These are phyloP conservation scores for Orychophragmus violaceus DNA, from an alignment of 345 rosid genomes.

Conservation along the genomic window DNA sequence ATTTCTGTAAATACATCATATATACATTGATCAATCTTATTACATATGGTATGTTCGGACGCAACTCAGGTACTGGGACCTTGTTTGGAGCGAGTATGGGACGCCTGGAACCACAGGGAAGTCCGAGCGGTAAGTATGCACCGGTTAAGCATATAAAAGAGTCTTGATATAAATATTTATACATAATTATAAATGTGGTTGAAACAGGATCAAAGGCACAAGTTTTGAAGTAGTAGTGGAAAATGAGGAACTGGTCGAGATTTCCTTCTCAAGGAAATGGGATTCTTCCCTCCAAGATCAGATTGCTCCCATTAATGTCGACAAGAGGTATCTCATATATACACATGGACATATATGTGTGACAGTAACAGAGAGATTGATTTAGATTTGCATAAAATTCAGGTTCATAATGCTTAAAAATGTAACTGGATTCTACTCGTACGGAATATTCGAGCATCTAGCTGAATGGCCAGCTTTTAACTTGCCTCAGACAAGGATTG, in stretches of 20 bases:
- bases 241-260: conserved; percentile 47
- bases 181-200: not conserved
- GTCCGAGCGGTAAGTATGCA: conserved; percentile 40
- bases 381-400: conserved; percentile 12
- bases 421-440: conserved; percentile 72
- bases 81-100: conserved; percentile 59
- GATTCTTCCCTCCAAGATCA: conserved; percentile 40
- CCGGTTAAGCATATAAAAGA: not conserved
- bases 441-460: conserved; percentile 67
- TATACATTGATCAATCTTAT: not conserved
- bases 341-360: not conserved
- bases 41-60: not conserved
- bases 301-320: conserved; percentile 44
- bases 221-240: conserved; percentile 47
- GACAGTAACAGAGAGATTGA: not conserved
- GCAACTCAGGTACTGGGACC: conserved; percentile 52
- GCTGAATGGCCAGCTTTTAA: conserved; percentile 75
- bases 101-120: conserved; percentile 48
- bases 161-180: not conserved
- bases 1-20: not conserved
- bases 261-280: conserved; percentile 58
- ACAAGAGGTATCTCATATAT: conserved; percentile 43
- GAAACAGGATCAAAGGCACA: conserved; percentile 28
- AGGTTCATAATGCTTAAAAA: conserved; percentile 68
- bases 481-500: conserved; percentile 77